Percentiles rank a stretch among this genome's conserved stretches.
phyloP scores from a whole-genome alignment of 345 rosid species.

The Eucalyptus virginea region DNA sequence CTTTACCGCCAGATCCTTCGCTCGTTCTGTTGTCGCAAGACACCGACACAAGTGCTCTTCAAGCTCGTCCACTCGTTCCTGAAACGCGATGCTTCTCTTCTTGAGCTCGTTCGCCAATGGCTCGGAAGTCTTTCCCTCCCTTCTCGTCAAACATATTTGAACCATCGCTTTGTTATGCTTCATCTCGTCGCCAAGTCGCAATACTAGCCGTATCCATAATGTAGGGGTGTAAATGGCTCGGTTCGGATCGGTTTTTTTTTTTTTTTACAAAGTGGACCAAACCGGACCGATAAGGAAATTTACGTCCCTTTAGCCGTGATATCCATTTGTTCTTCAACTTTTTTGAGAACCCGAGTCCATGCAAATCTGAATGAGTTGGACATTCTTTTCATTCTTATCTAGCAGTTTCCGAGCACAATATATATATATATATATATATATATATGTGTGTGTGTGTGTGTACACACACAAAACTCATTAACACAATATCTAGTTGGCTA shows the following conservation, averaged over 20 bases:
- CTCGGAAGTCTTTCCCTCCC: not conserved
- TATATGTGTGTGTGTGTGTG: too few species aligned
- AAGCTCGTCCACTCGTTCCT: not conserved
- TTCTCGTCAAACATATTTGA: not conserved
- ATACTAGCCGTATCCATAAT: not conserved
- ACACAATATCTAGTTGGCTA: not conserved
- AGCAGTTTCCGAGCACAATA: not conserved
- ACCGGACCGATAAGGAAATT: not conserved
- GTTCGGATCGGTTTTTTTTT: too few species aligned
- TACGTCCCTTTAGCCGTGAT: not conserved
- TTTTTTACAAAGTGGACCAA: rapidly evolving
- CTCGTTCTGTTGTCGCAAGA: not conserved
- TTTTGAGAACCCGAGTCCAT: not conserved
- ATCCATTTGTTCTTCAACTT: not conserved
- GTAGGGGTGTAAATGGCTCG: too few species aligned
- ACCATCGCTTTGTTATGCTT: not conserved
- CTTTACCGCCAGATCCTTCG: not conserved
- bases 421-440: rapidly evolving
- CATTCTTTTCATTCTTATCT: not conserved
- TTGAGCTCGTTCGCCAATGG: not conserved
- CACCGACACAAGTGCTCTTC: not conserved
- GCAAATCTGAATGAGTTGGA: not conserved
- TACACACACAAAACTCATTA: not conserved
- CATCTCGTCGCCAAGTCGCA: not conserved
- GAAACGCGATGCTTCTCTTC: not conserved